Percentiles rank a stretch among this genome's conserved stretches.
Conservation (phyloP, 805 yeast genomes). For the Ogataea kodamae region DNA sequence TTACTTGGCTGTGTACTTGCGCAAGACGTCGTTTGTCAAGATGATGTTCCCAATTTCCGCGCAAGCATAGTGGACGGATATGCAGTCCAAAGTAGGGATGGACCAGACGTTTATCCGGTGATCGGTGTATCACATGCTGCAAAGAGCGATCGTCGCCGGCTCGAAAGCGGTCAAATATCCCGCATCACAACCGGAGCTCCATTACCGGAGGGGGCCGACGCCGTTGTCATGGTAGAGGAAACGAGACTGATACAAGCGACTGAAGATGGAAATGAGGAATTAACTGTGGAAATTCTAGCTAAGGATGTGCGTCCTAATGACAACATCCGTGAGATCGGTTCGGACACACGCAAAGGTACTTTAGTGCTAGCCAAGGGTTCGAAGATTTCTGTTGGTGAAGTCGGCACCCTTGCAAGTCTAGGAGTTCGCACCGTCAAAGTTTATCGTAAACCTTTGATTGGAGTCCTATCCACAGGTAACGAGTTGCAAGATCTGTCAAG, state of each 20-base stretch:
- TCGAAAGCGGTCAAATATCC: constrained; percentile 35
- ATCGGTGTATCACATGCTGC: constrained; percentile 42
- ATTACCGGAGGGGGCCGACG: constrained; percentile 49
- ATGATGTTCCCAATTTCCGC: constrained; percentile 45
- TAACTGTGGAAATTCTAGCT: constrained; percentile 39
- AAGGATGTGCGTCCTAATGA: constrained; percentile 38
- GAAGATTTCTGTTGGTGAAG: constrained; percentile 37
- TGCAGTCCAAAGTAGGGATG: constrained; percentile 44
- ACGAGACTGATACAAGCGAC: constrained; percentile 37
- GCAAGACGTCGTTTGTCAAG: constrained; percentile 38
- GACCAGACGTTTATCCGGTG: constrained; percentile 43
- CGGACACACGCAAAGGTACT: constrained; percentile 42
- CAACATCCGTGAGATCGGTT: constrained; percentile 46
- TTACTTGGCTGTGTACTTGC: constrained; percentile 40
- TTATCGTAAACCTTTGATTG: constrained; percentile 41
- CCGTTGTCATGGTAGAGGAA: constrained; percentile 54
- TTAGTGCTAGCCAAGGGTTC: constrained; percentile 37
- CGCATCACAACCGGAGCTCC: constrained; percentile 58
- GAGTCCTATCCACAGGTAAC: constrained; percentile 51
- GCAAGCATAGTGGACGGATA: constrained; percentile 58
- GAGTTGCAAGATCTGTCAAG: constrained; percentile 40
- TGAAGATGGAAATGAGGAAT: constrained; percentile 41
- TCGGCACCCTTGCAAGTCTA: constrained; percentile 46
- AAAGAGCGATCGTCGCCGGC: constrained; percentile 15
- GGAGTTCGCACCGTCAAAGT: constrained; percentile 40